phyloP scores from a whole-genome alignment of 2,329 filamentous ascomycete species.

The Colletotrichum cordylinicola region DNA sequence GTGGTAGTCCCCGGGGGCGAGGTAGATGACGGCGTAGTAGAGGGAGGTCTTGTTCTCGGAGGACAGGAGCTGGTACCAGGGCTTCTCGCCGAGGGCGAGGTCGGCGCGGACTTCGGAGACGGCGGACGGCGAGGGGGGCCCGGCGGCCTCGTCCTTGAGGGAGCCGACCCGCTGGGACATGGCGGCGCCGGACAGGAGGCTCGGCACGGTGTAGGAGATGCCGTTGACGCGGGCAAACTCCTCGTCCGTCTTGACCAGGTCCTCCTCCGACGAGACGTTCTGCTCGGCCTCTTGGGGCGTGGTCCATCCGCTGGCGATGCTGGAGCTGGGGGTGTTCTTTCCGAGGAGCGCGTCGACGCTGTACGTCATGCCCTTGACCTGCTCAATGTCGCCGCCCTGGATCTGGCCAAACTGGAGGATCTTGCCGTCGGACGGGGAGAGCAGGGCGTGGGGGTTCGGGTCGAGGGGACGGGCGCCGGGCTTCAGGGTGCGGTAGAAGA shows the following conservation, averaged over 20 bases:
- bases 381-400: slow-evolving; percentile 92
- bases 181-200: slow-evolving; percentile 78
- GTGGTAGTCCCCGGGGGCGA: slow-evolving; percentile 97
- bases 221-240: slow-evolving; percentile 95
- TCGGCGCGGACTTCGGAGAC: slow-evolving; percentile 86
- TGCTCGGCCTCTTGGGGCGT: slow-evolving; percentile 30
- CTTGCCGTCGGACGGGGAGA: slow-evolving; percentile 90
- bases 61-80: slow-evolving; percentile 74
- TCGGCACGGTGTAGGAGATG: slow-evolving; percentile 91
- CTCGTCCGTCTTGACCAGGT: slow-evolving; percentile 79
- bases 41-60: slow-evolving; percentile 72
- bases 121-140: slow-evolving; percentile 66
- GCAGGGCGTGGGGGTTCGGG: slow-evolving; percentile 76
- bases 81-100: slow-evolving; percentile 72
- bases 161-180: slow-evolving; percentile 51
- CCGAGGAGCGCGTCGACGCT: slow-evolving; percentile 92
- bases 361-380: slow-evolving; percentile 99
- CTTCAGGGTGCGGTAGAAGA: slow-evolving; percentile 96
- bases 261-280: slow-evolving; percentile 56
- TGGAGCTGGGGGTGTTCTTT: slow-evolving; percentile 61
- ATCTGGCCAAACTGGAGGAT: slow-evolving; percentile 93
- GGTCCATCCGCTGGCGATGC: slow-evolving; percentile 50
- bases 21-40: slow-evolving; percentile 94
- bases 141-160: slow-evolving; percentile 76
- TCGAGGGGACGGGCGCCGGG: slow-evolving; percentile 87